A percentile compares a stretch with the other conserved stretches of the same genome.
Evolutionary conservation across 352 stramenopile genomes (phyloP).

Genomic region (Phytopythium vexans): DNA sequence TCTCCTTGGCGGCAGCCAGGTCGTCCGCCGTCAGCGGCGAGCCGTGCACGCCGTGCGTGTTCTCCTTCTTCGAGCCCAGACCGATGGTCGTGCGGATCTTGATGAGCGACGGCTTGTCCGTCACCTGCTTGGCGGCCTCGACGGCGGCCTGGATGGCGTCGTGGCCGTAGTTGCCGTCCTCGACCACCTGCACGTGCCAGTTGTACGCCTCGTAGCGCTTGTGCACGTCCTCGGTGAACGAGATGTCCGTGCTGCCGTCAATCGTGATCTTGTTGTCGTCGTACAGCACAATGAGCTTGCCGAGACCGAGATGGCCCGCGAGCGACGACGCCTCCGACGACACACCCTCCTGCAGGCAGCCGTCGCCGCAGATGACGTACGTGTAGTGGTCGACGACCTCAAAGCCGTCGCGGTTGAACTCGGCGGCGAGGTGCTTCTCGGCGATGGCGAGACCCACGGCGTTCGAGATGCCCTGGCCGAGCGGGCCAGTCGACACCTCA

Average conservation of each 20-base stretch:
- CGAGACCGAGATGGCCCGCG: constrained; percentile 96
- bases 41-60: constrained; percentile 94
- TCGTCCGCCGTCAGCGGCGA: constrained; percentile 95
- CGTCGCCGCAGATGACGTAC: constrained; percentile 99
- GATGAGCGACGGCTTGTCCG: constrained; percentile 98
- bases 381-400: constrained; percentile 98
- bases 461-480: constrained; percentile 98
- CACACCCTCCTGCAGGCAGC: constrained; percentile 98
- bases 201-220: constrained; percentile 98
- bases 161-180: constrained; percentile 94
- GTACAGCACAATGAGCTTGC: constrained; percentile 99
- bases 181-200: constrained; percentile 96
- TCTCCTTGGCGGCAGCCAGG: constrained; percentile 87
- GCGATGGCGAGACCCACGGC: constrained; percentile 97
- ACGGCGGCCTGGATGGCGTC: constrained; percentile 93
- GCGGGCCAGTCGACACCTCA: constrained; percentile 96
- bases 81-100: constrained; percentile 98
- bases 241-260: constrained; percentile 94
- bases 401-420: constrained; percentile 96
- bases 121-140: constrained; percentile 91
- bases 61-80: constrained; percentile 92
- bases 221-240: constrained; percentile 97
- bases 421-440: constrained; percentile 96
- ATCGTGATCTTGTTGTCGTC: constrained; percentile 99
- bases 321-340: constrained; percentile 95